Evolutionary conservation across 306 rosid species (phyloP).

Genomic region (Pyrus betulifolia): DNA sequence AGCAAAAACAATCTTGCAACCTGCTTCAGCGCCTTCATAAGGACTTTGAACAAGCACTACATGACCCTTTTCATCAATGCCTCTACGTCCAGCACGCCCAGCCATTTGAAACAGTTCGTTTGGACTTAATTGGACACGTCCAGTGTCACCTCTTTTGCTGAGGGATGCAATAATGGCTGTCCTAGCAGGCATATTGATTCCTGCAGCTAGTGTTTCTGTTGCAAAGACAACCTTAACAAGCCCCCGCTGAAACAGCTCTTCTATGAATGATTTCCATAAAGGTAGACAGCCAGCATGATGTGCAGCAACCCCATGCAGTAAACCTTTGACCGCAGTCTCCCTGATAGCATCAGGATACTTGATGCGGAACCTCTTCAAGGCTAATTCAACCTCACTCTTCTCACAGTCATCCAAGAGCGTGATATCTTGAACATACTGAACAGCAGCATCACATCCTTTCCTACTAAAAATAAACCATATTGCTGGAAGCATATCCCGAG

Average conservation of each 20-base stretch:
- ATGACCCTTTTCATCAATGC: constrained; percentile 78
- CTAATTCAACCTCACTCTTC: constrained; percentile 75
- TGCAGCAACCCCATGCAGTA: constrained; percentile 87
- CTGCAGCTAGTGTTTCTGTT: constrained; percentile 96
- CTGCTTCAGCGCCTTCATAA: constrained; percentile 85
- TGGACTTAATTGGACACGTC: constrained; percentile 58
- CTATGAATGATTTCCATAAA: constrained; percentile 87
- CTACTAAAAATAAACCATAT: constrained; percentile 99
- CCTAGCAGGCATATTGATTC: constrained; percentile 98
- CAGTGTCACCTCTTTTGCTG: constrained; percentile 69
- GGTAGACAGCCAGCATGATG: constrained; percentile 99
- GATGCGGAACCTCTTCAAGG: constrained; percentile 78
- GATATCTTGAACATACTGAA: constrained; percentile 69
- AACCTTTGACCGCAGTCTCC: constrained; percentile 74
- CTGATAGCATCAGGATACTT: constrained; percentile 92
- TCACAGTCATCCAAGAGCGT: constrained; percentile 80
- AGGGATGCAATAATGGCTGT: constrained; percentile 87
- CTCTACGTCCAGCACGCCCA: constrained; percentile 98
- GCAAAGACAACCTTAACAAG: constrained; percentile 97
- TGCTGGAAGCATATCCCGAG: constrained; percentile 87
- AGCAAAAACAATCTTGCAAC: constrained; percentile 85
- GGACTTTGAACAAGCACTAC: constrained; percentile 86
- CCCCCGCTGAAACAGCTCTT: constrained; percentile 87
- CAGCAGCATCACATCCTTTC: constrained; percentile 96
- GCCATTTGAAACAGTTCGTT: constrained; percentile 99